Evolutionary conservation across 2,329 filamentous ascomycete genomes (phyloP).

Genomic region (Diaporthe aspalathi): DNA sequence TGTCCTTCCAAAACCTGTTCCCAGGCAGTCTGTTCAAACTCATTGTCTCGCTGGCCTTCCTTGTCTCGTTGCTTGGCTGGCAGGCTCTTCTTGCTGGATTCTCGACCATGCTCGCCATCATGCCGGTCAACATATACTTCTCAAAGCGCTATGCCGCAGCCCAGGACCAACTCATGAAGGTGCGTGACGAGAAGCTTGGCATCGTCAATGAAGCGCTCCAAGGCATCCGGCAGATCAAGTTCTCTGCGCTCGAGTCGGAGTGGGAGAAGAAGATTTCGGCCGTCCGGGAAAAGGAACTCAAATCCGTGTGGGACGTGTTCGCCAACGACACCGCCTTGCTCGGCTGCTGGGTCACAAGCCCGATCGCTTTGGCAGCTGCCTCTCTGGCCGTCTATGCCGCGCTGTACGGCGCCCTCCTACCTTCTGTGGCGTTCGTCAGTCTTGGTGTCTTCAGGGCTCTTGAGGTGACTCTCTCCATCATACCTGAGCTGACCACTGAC

Average conservation of each 20-base stretch:
- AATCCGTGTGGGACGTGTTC: slow-evolving; percentile 75
- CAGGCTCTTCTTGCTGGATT: slow-evolving; percentile 74
- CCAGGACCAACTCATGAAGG: slow-evolving; percentile 79
- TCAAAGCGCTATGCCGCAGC: slow-evolving; percentile 73
- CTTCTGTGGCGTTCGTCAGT: slow-evolving; percentile 83
- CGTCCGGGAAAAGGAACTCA: slow-evolving; percentile 74
- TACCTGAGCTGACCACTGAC: slow-evolving; percentile 80
- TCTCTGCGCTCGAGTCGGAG: slow-evolving; percentile 78
- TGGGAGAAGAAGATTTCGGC: slow-evolving; percentile 78
- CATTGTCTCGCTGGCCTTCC: slow-evolving; percentile 72
- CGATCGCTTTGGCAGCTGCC: slow-evolving; percentile 77
- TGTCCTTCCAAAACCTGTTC: slow-evolving; percentile 74
- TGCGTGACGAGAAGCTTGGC: slow-evolving; percentile 79
- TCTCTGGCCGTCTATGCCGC: slow-evolving; percentile 76
- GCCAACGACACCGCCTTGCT: slow-evolving; percentile 71
- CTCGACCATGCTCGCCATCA: slow-evolving; percentile 70
- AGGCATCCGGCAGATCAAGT: slow-evolving; percentile 87
- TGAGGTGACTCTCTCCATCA: slow-evolving; percentile 75
- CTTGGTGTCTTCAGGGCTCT: slow-evolving; percentile 80
- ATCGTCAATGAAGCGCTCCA: slow-evolving; percentile 81
- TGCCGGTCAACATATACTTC: slow-evolving; percentile 76
- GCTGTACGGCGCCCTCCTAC: slow-evolving; percentile 70
- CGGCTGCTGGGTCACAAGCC: slow-evolving; percentile 78
- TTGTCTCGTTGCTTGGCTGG: slow-evolving; percentile 79
- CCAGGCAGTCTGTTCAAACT: slow-evolving; percentile 72